These are phyloP conservation scores for Epichloe glyceriae DNA, from an alignment of 2,329 filamentous ascomycete species.

Conservation along the genomic window DNA sequence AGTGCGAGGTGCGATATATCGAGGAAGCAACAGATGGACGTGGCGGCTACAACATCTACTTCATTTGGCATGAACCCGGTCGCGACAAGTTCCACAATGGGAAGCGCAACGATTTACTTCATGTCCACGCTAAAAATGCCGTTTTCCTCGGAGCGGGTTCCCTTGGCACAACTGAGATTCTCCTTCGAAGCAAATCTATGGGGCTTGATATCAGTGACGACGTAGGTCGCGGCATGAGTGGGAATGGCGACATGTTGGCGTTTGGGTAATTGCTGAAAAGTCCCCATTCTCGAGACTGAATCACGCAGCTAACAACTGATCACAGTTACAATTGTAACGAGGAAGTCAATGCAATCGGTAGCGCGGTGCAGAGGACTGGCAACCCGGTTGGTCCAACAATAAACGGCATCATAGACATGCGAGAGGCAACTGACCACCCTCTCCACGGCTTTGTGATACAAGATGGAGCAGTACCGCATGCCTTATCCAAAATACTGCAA, in stretches of 20 bases:
- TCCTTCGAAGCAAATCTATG: constrained; percentile 45
- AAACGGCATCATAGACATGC: constrained; percentile 47
- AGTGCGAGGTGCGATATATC: constrained; percentile 52
- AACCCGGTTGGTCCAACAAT: constrained; percentile 48
- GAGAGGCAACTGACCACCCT: constrained; percentile 34
- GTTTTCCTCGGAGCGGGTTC: constrained; percentile 55
- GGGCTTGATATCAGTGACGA: constrained; percentile 44
- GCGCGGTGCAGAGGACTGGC: background rate
- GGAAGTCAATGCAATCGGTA: constrained; percentile 43
- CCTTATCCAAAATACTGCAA: constrained; percentile 42
- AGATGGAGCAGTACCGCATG: constrained; percentile 47
- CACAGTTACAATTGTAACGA: constrained; percentile 44
- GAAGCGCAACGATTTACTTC: constrained; percentile 47
- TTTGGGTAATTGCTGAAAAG: constrained; percentile 34
- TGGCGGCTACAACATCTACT: constrained; percentile 50
- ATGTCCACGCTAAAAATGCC: constrained; percentile 51
- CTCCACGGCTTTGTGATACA: constrained; percentile 52
- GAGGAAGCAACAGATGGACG: constrained; percentile 32
- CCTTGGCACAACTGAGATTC: constrained; percentile 52
- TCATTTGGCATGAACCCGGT: constrained; percentile 48
- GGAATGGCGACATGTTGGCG: constrained; percentile 53
- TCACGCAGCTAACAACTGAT: background rate
- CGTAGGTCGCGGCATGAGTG: constrained; percentile 48
- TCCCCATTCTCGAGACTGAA: background rate
- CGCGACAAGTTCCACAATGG: constrained; percentile 39